Conservation (phyloP, 2,329 filamentous ascomycete genomes). For the Fusarium brevicatenulatum region DNA sequence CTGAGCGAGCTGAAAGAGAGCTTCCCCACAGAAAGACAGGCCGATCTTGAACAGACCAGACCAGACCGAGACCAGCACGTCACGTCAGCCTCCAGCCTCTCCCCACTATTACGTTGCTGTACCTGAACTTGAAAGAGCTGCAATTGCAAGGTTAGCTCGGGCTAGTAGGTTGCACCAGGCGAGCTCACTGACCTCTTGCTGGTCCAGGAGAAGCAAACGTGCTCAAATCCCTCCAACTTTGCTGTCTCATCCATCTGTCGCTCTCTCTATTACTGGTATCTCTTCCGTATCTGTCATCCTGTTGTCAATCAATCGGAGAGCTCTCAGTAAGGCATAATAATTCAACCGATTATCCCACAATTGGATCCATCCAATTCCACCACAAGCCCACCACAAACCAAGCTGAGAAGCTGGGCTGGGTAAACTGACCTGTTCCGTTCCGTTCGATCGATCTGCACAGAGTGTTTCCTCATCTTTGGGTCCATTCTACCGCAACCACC, state of each 20-base stretch:
- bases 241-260: conserved; percentile 10
- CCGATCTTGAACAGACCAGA: neutral
- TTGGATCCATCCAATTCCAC: conserved; percentile 20
- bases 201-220: conserved; percentile 27
- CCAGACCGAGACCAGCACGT: conserved; percentile 20
- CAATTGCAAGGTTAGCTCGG: conserved; percentile 30
- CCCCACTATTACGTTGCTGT: conserved; percentile 32
- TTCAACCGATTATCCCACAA: neutral
- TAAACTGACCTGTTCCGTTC: conserved; percentile 17
- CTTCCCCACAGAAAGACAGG: conserved; percentile 33
- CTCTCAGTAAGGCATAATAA: conserved; percentile 2
- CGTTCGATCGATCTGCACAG: conserved; percentile 42
- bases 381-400: conserved; percentile 26
- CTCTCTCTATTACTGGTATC: neutral
- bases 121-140: conserved; percentile 34
- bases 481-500: conserved; percentile 27
- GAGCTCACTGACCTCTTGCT: conserved; percentile 42
- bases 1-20: conserved; percentile 29
- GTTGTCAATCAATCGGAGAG: conserved; percentile 1
- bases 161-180: conserved; percentile 30
- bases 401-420: conserved; percentile 12
- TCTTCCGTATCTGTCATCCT: neutral
- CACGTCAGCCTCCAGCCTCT: conserved; percentile 27
- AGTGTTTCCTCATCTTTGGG: conserved; percentile 35
- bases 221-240: conserved; percentile 35